Conservation (phyloP, 2,329 filamentous ascomycete genomes). For the Talaromyces sp. region DNA sequence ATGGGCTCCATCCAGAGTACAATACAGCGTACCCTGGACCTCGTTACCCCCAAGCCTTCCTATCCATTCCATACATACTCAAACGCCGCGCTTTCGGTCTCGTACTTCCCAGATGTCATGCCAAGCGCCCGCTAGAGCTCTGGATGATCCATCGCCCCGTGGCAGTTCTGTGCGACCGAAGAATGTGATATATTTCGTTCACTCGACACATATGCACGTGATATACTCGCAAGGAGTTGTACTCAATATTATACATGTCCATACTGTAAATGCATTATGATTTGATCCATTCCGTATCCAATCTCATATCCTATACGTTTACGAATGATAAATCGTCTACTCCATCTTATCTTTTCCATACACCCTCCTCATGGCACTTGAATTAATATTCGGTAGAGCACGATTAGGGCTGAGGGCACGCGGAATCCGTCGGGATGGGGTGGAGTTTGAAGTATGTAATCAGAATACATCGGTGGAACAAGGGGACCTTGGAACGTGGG, state of each 20-base stretch:
- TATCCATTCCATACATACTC: no score
- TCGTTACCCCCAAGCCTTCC: no score
- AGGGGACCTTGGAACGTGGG: conserved; percentile 8
- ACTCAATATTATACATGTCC: background rate
- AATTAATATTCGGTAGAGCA: conserved; percentile 15
- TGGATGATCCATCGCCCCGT: background rate
- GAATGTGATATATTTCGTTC: conserved; percentile 17
- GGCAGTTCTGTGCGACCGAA: conserved; percentile 21
- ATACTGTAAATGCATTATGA: no score
- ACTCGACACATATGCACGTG: conserved; percentile 1
- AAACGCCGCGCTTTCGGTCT: no score
- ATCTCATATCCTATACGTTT: background rate
- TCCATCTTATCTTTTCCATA: background rate
- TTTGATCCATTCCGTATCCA: no score
- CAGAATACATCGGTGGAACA: conserved; percentile 18
- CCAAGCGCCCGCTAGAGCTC: background rate
- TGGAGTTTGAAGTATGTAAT: conserved; percentile 31
- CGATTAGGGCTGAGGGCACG: conserved; percentile 31
- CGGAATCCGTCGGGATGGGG: conserved; percentile 27
- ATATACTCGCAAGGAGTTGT: background rate
- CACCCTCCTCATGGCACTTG: background rate
- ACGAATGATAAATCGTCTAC: background rate
- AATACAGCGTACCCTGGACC: no score
- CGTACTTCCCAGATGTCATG: background rate
- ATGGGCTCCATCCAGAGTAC: no score